Evolutionary conservation across 768 basidiomycete species (phyloP).

Genomic region (Asterophora lycoperdoides): DNA sequence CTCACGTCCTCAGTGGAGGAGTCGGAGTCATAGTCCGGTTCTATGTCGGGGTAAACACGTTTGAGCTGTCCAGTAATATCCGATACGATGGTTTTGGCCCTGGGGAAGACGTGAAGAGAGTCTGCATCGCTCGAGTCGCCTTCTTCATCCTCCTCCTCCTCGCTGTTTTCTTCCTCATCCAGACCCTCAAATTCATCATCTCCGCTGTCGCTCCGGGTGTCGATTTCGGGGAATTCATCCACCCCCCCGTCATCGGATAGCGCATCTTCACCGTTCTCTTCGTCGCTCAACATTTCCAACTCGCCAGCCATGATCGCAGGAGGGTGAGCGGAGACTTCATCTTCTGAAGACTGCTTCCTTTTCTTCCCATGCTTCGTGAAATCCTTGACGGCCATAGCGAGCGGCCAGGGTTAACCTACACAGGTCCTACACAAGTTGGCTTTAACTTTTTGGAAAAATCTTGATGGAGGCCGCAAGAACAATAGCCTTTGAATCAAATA

Average conservation of each 20-base stretch:
- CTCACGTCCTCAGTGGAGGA: slow-evolving; percentile 89
- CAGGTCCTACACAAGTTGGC: slow-evolving; percentile 10
- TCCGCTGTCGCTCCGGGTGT: slow-evolving; percentile 48
- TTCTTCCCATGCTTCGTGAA: slow-evolving; percentile 43
- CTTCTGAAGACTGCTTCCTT: slow-evolving; percentile 50
- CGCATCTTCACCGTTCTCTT: slow-evolving; percentile 48
- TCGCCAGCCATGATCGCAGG: slow-evolving; percentile 38
- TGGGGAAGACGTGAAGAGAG: slow-evolving; percentile 52
- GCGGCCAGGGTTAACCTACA: slow-evolving; percentile 9
- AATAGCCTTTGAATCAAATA: slow-evolving; percentile 25
- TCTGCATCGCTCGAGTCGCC: slow-evolving; percentile 41
- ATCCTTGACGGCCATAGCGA: slow-evolving; percentile 32
- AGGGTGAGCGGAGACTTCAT: slow-evolving; percentile 28
- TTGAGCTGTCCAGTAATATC: slow-evolving; percentile 82
- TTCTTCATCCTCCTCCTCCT: slow-evolving; percentile 38
- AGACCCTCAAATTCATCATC: slow-evolving; percentile 34
- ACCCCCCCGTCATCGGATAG: slow-evolving; percentile 54
- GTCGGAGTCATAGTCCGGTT: slow-evolving; percentile 87
- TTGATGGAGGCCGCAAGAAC: slow-evolving; percentile 21
- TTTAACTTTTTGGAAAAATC: slow-evolving; percentile 22
- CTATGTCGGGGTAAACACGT: slow-evolving; percentile 82
- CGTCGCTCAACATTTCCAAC: slow-evolving; percentile 74
- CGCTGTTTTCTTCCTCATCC: slow-evolving; percentile 33
- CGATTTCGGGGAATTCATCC: slow-evolving; percentile 74
- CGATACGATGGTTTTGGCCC: slow-evolving; percentile 66